Evolutionary conservation across 306 rosid species (phyloP).

Genomic region (Echinosophora koreensis): DNA sequence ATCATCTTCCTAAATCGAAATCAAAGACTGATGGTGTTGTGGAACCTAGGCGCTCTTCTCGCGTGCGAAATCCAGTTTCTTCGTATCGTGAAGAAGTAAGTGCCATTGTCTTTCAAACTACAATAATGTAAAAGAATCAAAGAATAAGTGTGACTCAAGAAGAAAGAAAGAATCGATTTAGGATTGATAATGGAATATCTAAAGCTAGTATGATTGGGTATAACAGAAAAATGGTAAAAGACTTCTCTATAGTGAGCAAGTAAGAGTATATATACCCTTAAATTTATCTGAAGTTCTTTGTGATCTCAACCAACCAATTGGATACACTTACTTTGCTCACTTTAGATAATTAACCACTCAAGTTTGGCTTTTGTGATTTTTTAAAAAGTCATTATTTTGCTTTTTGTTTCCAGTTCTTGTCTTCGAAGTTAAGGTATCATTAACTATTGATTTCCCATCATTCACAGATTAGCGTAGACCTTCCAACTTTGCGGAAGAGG

Average conservation of each 20-base stretch:
- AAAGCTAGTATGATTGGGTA: not conserved
- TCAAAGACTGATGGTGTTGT: slow-evolving; percentile 35
- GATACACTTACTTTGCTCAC: not conserved
- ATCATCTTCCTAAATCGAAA: slow-evolving; percentile 45
- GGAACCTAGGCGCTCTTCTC: slow-evolving; percentile 73
- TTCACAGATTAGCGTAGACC: slow-evolving; percentile 52
- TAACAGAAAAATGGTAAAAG: not conserved
- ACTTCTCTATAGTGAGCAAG: too few species aligned
- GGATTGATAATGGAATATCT: not conserved
- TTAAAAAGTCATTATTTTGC: not conserved
- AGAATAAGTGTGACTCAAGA: not conserved
- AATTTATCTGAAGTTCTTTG: not conserved
- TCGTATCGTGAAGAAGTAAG: slow-evolving; percentile 64
- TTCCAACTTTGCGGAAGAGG: slow-evolving; percentile 61
- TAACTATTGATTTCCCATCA: not conserved
- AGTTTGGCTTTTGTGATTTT: slow-evolving; percentile 13
- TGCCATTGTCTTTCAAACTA: not conserved
- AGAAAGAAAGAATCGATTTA: not conserved
- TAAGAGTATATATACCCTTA: too few species aligned
- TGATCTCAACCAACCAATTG: not conserved
- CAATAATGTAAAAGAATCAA: slow-evolving; percentile 1
- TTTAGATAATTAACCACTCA: not conserved
- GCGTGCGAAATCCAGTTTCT: slow-evolving; percentile 55
- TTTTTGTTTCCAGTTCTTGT: not conserved
- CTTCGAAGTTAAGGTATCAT: not conserved